Conservation (phyloP, 257 asterid species). For the Phtheirospermum japonicum region DNA sequence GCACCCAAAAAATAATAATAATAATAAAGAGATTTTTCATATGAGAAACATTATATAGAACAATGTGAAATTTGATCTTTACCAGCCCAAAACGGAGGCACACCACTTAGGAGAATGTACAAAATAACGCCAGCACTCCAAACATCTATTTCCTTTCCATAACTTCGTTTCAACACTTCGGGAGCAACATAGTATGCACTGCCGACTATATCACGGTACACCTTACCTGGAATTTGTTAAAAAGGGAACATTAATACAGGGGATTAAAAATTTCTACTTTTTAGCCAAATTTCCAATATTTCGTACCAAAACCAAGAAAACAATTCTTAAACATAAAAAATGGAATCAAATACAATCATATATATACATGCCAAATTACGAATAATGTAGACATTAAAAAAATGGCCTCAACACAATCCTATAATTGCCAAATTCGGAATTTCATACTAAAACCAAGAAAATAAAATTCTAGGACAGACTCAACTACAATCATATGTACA, state of each 20-base stretch:
- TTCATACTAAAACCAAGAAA: no score
- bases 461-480: background rate
- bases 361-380: no score
- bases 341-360: background rate
- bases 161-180: slow-evolving; percentile 69
- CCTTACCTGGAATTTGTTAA: slow-evolving; percentile 50
- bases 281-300: background rate
- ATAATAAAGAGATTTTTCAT: background rate
- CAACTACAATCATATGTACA: background rate
- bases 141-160: slow-evolving; percentile 80
- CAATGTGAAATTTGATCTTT: slow-evolving; percentile 21
- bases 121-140: slow-evolving; percentile 95
- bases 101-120: slow-evolving; percentile 84
- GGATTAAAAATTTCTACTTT: no score
- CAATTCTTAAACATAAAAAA: no score
- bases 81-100: slow-evolving; percentile 98
- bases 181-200: slow-evolving; percentile 95
- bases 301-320: background rate
- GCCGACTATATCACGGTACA: slow-evolving; percentile 78
- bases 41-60: background rate
- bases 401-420: no score
- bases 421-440: no score
- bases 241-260: background rate
- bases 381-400: no score
- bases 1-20: slow-evolving; percentile 20